phyloP scores from a whole-genome alignment of 306 rosid genomes.

The Astragalus glycyphyllos region DNA sequence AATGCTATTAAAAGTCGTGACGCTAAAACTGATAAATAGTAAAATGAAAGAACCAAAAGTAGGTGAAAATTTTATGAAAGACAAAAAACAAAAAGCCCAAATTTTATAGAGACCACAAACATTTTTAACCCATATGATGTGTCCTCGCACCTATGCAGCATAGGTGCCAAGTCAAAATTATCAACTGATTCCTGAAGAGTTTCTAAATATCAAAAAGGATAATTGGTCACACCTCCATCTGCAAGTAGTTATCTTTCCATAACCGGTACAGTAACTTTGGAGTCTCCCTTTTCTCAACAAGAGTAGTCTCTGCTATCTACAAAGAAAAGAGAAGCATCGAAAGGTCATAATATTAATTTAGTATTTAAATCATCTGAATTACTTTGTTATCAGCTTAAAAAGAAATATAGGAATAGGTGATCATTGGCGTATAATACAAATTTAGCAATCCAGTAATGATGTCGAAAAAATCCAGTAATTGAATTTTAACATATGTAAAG shows the following conservation, averaged over 20 bases:
- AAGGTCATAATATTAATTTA: constrained; percentile 7
- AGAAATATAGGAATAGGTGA: constrained; percentile 3
- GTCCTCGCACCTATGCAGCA: too few species aligned
- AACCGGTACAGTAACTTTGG: constrained; percentile 70
- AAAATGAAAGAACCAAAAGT: too few species aligned
- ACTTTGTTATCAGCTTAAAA: background rate
- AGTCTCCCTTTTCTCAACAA: constrained; percentile 82
- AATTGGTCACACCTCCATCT: constrained; percentile 83
- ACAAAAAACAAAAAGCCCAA: too few species aligned
- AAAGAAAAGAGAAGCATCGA: constrained; percentile 23
- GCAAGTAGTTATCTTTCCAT: constrained; percentile 85
- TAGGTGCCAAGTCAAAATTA: constrained; percentile 1
- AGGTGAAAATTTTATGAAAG: too few species aligned
- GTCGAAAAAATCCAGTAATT: background rate
- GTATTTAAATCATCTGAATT: constrained; percentile 19
- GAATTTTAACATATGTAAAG: constrained; percentile 6
- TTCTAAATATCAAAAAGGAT: constrained; percentile 18
- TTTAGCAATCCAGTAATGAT: constrained; percentile 5
- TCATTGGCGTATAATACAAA: constrained; percentile 2
- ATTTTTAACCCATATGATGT: too few species aligned
- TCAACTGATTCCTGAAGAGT: constrained; percentile 1
- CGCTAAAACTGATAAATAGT: too few species aligned
- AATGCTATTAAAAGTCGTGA: too few species aligned
- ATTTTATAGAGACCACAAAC: too few species aligned
- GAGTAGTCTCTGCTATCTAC: constrained; percentile 75